Conservation (phyloP, 2,329 filamentous ascomycete genomes). For the Penicillium brasilianum region DNA sequence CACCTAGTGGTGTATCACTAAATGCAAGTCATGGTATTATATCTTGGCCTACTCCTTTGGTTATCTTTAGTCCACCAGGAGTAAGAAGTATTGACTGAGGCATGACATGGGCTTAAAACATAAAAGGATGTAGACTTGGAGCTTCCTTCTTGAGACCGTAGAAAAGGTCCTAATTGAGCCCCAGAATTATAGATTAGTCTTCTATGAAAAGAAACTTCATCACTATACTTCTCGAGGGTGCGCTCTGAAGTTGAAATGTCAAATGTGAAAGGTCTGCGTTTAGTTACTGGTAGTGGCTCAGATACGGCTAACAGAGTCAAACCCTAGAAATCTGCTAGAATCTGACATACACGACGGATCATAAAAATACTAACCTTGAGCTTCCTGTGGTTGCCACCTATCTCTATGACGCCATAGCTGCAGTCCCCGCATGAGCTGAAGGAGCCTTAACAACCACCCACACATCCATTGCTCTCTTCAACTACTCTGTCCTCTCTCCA, state of each 20-base stretch:
- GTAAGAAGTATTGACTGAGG: neutral
- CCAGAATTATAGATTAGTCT: neutral
- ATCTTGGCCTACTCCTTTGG: neutral
- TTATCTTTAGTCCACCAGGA: neutral
- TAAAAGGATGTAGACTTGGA: too few relatives aligned
- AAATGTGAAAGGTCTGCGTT: too few relatives aligned
- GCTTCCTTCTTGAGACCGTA: neutral
- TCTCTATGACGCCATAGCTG: conserved; percentile 10
- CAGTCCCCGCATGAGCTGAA: conserved; percentile 1
- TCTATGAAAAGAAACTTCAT: neutral
- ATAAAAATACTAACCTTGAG: too few relatives aligned
- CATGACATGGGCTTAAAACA: too few relatives aligned
- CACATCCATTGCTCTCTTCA: neutral
- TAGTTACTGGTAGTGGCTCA: too few relatives aligned
- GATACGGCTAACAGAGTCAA: too few relatives aligned
- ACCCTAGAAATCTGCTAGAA: too few relatives aligned
- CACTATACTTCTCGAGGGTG: neutral
- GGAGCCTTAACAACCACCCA: neutral
- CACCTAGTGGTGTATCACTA: conserved; percentile 22
- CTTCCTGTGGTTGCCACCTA: neutral
- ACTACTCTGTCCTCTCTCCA: neutral
- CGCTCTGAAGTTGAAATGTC: too few relatives aligned
- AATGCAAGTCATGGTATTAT: neutral
- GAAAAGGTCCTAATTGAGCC: neutral
- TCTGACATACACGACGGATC: too few relatives aligned